These are phyloP conservation scores for Solanum tacnaense DNA, from an alignment of 257 asterid genomes.

Conservation along the genomic window DNA sequence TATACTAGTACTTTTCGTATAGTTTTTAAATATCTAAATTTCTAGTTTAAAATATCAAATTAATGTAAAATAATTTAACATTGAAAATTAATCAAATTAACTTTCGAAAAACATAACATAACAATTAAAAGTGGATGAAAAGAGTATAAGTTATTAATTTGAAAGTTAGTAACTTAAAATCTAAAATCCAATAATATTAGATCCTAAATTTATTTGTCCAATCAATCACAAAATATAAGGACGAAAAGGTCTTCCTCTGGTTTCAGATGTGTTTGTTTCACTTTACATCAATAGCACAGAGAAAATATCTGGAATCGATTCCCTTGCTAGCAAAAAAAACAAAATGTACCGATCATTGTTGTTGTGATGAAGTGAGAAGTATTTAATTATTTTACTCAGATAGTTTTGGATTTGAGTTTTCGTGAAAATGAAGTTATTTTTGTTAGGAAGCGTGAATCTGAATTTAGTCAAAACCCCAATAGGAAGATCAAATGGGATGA, in stretches of 20 bases:
- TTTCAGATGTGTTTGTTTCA: background rate
- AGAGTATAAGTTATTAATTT: no score
- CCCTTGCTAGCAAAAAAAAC: background rate
- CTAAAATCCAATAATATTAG: background rate
- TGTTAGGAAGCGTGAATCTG: accelerated
- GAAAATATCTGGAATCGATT: background rate
- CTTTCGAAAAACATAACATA: no score
- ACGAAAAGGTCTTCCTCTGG: background rate
- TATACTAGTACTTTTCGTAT: no score
- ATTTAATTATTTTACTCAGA: no score
- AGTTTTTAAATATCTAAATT: no score
- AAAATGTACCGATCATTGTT: no score
- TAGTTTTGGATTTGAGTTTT: no score
- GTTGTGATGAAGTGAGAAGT: background rate
- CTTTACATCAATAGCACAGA: background rate
- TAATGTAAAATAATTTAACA: no score
- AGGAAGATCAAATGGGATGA: no score
- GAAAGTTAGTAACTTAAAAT: background rate
- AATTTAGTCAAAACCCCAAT: background rate
- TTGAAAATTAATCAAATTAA: no score
- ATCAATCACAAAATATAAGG: background rate
- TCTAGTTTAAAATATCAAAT: no score
- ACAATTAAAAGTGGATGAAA: no score
- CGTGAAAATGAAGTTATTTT: accelerated
- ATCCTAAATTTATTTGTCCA: background rate